These are phyloP conservation scores for Cryptococcus jaspeensis DNA, from an alignment of 1,284 basidiomycete species.

Conservation along the genomic window DNA sequence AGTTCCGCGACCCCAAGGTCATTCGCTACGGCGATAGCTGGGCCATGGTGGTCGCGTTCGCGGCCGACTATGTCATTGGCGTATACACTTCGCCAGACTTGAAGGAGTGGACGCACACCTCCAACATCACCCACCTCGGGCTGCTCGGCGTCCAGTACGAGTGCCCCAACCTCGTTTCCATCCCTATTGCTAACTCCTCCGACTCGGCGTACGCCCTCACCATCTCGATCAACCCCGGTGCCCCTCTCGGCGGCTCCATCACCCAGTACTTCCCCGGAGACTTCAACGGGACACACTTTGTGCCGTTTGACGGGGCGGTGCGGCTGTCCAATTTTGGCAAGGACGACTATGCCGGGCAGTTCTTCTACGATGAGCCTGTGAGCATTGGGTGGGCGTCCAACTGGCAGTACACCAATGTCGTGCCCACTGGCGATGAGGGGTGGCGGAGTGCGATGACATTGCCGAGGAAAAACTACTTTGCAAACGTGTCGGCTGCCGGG, in stretches of 20 bases:
- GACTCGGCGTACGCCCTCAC: constrained; percentile 25
- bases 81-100: constrained; percentile 51
- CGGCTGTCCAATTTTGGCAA: constrained; percentile 49
- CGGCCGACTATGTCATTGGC: constrained; percentile 46
- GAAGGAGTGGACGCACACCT: constrained; percentile 49
- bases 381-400: constrained; percentile 52
- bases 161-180: constrained; percentile 46
- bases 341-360: constrained; percentile 53
- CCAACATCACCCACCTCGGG: constrained; percentile 42
- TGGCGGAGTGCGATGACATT: constrained; percentile 49
- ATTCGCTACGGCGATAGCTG: constrained; percentile 49
- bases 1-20: constrained; percentile 54
- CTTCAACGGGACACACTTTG: constrained; percentile 51
- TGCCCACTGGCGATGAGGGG: constrained; percentile 42
- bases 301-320: constrained; percentile 40
- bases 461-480: constrained; percentile 38
- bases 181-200: constrained; percentile 39
- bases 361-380: constrained; percentile 38
- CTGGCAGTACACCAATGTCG: constrained; percentile 51
- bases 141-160: constrained; percentile 50
- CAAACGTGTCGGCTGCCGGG: constrained; percentile 38
- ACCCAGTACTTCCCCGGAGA: constrained; percentile 50
- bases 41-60: constrained; percentile 51
- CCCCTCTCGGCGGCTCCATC: constrained; percentile 46
- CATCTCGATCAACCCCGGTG: constrained; percentile 43